Conservation (phyloP, 176 grass and related monocot genomes). For the Carex cristatella region DNA sequence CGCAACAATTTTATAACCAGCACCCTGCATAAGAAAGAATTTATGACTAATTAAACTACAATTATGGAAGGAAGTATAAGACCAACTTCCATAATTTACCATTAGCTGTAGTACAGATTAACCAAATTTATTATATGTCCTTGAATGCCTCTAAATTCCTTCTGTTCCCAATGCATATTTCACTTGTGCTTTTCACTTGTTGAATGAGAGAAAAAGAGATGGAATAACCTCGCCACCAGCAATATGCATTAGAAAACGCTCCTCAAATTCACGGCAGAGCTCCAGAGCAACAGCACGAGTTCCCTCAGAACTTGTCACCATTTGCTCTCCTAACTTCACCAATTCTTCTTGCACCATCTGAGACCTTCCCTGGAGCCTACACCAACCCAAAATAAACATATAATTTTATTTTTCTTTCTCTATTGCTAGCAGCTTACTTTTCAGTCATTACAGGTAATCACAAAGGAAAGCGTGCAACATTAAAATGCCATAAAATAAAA, state of each 20-base stretch:
- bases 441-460: not conserved
- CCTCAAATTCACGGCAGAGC: conserved; percentile 86
- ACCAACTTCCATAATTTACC: not conserved
- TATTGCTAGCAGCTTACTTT: not conserved
- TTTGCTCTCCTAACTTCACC: conserved; percentile 76
- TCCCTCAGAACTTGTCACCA: conserved; percentile 82
- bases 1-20: conserved; percentile 91
- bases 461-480: not conserved
- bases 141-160: too few relatives aligned
- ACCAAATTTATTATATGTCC: not conserved
- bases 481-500: not conserved
- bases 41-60: not conserved
- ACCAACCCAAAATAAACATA: conserved; percentile 12
- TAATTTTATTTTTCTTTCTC: not conserved
- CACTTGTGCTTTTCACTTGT: not conserved
- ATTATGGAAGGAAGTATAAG: not conserved
- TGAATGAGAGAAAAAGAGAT: not conserved
- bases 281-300: conserved; percentile 81
- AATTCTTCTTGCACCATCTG: conserved; percentile 87
- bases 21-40: conserved; percentile 38
- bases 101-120: not conserved
- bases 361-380: conserved; percentile 85
- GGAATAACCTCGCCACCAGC: conserved; percentile 73
- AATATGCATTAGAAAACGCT: conserved; percentile 84
- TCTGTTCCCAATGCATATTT: too few relatives aligned